These are phyloP conservation scores for Saxophila tyrrhenica DNA, from an alignment of 495 filamentous ascomycete species.

Conservation along the genomic window DNA sequence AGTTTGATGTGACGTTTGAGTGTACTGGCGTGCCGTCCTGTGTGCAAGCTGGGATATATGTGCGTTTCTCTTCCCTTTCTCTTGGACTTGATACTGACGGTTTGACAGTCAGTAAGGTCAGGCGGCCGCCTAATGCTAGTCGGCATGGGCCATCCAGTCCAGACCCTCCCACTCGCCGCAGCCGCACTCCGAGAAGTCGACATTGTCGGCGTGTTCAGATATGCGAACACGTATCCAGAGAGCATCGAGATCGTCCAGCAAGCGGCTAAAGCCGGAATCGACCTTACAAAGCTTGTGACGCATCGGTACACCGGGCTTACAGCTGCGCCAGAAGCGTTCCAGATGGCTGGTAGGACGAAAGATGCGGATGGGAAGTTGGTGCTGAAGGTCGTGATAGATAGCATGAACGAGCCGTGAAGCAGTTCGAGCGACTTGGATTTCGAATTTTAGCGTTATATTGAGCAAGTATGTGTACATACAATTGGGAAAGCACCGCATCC, in stretches of 20 bases:
- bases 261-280: conserved; percentile 49
- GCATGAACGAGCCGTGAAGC: neutral
- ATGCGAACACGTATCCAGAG: conserved; percentile 76
- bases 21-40: conserved; percentile 84
- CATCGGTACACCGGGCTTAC: conserved; percentile 62
- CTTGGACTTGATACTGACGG: neutral
- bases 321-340: conserved; percentile 57
- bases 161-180: conserved; percentile 73
- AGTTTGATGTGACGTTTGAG: conserved; percentile 74
- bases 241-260: conserved; percentile 56
- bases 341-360: conserved; percentile 66
- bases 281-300: conserved; percentile 59
- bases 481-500: too few species aligned
- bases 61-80: conserved; percentile 10
- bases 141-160: conserved; percentile 87
- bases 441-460: too few species aligned
- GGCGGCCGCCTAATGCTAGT: conserved; percentile 80
- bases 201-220: conserved; percentile 84
- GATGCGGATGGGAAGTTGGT: conserved; percentile 69
- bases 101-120: conserved; percentile 44
- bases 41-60: conserved; percentile 78
- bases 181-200: conserved; percentile 84
- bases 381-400: conserved; percentile 72
- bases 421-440: neutral
- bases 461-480: too few species aligned